A percentile compares a stretch with the other conserved stretches of the same genome.
Conservation (phyloP, 2,329 filamentous ascomycete genomes). For the Neoascochyta sp. region DNA sequence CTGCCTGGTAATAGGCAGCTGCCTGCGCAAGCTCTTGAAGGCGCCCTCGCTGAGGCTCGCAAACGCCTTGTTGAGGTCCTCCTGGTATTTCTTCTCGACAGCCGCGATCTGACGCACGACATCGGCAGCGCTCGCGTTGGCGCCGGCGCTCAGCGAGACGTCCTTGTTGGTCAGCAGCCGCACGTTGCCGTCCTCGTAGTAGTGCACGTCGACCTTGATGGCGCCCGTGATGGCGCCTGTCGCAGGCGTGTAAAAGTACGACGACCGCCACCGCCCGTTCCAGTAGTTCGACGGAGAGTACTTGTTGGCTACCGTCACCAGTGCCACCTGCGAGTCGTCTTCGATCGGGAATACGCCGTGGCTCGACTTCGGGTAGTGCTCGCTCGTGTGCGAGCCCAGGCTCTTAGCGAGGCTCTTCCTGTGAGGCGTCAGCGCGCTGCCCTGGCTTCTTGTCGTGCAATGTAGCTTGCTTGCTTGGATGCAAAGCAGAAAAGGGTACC, state of each 20-base stretch:
- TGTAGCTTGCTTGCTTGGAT: too few relatives aligned
- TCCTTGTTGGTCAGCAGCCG: slow-evolving; percentile 86
- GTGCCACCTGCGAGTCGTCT: slow-evolving; percentile 69
- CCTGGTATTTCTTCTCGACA: slow-evolving; percentile 89
- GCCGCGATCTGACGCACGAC: slow-evolving; percentile 74
- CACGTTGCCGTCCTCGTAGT: slow-evolving; percentile 99
- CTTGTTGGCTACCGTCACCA: slow-evolving; percentile 89
- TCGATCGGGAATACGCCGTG: slow-evolving; percentile 80
- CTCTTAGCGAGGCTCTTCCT: slow-evolving; percentile 82
- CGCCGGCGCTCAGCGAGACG: slow-evolving; percentile 57
- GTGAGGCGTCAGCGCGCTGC: slow-evolving; percentile 5
- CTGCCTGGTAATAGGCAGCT: slow-evolving; percentile 92
- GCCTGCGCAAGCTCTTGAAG: slow-evolving; percentile 88
- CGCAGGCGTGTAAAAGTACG: slow-evolving; percentile 73
- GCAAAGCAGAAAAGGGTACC: slow-evolving; percentile 27
- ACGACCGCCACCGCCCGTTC: slow-evolving; percentile 94
- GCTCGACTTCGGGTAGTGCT: slow-evolving; percentile 82
- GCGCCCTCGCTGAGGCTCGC: slow-evolving; percentile 84
- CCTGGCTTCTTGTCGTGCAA: not conserved
- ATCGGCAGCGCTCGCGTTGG: slow-evolving; percentile 59
- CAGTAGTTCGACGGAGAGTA: slow-evolving; percentile 98
- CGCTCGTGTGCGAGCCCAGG: slow-evolving; percentile 69
- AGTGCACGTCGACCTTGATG: slow-evolving; percentile 94
- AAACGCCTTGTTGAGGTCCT: slow-evolving; percentile 91
- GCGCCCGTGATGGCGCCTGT: slow-evolving; percentile 66